Conservation (phyloP, 2,329 filamentous ascomycete species). For the Phoma sp. region DNA sequence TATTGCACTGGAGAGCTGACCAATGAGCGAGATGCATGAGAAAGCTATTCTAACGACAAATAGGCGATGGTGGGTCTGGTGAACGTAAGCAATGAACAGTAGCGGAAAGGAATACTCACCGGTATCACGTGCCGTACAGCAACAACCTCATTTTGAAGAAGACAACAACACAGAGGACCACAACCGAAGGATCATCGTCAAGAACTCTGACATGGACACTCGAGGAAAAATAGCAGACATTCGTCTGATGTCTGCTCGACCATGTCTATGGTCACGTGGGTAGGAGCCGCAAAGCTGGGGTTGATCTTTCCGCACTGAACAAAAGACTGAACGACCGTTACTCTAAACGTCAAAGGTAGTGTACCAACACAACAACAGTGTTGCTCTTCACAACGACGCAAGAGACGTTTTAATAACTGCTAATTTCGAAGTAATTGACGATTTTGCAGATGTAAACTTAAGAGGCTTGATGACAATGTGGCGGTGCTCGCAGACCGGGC, state of each 20-base stretch:
- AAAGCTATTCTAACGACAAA: not conserved
- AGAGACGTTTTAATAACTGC: slow-evolving; percentile 31
- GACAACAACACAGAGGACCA: not conserved
- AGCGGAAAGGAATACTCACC: not conserved
- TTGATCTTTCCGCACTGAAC: slow-evolving; percentile 15
- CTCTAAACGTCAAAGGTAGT: slow-evolving; percentile 35
- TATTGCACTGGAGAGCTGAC: not conserved
- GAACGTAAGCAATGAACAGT: not conserved
- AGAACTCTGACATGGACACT: no score
- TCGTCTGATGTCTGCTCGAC: no score
- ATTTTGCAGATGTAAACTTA: slow-evolving; percentile 27
- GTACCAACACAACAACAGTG: slow-evolving; percentile 25
- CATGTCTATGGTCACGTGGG: slow-evolving; percentile 3
- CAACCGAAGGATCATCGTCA: no score
- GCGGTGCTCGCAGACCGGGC: slow-evolving; percentile 37
- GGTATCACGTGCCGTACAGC: not conserved
- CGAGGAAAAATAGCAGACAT: no score
- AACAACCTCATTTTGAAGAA: not conserved
- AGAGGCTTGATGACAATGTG: slow-evolving; percentile 24
- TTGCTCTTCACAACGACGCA: slow-evolving; percentile 23
- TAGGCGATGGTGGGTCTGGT: not conserved
- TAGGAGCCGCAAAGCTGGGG: slow-evolving; percentile 5
- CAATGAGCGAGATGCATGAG: not conserved
- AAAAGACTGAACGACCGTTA: slow-evolving; percentile 29
- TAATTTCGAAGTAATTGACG: slow-evolving; percentile 30